Evolutionary conservation across 2,329 filamentous ascomycete genomes (phyloP).

Genomic region (Colletotrichum limetticola): DNA sequence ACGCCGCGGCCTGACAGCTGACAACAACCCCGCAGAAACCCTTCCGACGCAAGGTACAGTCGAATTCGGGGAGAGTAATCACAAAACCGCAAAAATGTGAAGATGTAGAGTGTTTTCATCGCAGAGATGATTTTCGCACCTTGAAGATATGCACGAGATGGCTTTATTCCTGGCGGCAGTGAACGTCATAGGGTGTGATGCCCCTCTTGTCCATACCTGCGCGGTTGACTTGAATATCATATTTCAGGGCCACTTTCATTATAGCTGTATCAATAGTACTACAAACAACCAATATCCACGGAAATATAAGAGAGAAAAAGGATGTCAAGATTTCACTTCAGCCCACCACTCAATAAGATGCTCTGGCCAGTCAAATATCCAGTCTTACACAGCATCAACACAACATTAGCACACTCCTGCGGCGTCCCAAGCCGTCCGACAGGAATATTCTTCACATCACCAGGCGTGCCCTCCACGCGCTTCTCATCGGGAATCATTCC

Average conservation of each 20-base stretch:
- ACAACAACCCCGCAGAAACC: neutral
- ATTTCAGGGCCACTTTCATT: neutral
- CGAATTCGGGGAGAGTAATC: neutral
- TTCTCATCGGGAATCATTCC: slow-evolving; percentile 71
- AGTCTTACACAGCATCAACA: slow-evolving; percentile 69
- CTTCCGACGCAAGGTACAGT: neutral
- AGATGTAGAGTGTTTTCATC: neutral
- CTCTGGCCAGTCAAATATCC: slow-evolving; percentile 70
- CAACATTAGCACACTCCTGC: slow-evolving; percentile 69
- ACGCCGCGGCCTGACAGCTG: neutral
- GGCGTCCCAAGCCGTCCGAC: slow-evolving; percentile 67
- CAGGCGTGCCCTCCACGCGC: slow-evolving; percentile 60
- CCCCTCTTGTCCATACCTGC: no score
- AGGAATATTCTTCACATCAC: slow-evolving; percentile 69
- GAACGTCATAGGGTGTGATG: no score
- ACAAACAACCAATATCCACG: neutral
- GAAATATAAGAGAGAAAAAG: neutral
- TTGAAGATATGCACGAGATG: neutral
- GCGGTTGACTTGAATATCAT: neutral
- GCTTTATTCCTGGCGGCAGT: no score
- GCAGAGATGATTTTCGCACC: neutral
- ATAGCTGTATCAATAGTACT: neutral
- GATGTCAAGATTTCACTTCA: slow-evolving; percentile 51
- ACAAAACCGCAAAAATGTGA: neutral
- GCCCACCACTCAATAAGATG: slow-evolving; percentile 61